Base-by-base conservation (phyloP, 768 basidiomycete species). In the Cubamyces sp. region DNA sequence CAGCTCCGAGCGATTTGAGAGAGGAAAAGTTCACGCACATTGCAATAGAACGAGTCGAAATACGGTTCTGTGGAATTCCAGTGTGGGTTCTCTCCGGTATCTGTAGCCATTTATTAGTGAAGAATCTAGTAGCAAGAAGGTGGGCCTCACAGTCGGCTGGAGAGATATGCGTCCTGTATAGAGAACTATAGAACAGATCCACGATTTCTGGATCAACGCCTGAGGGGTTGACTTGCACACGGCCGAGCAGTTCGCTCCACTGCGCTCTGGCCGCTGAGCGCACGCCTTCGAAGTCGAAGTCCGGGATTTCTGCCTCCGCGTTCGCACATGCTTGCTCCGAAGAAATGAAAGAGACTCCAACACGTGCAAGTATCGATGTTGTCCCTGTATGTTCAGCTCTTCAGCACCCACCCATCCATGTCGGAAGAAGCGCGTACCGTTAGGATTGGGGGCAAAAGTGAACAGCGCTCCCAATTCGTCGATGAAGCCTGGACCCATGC, bases 31-130 rank as follows among this genome's bases (percentile, higher is more conserved):
- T 11, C 11, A 66, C 81, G n/a, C 62, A 85, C 86, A 59, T 88
- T 87, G 73, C 87, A 88, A 63, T 88, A 87, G 53, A 87, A 78
- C 0, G 86, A 86, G 69, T 88, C 86, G 57, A 79, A 87, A 63
- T 88, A 88, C 0, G 87, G 86, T 64, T 87, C 86, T 0, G 78
- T 78, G 0, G 86, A 87, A 48, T 80, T 79, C 86, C 86, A 87
- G 49, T 77, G 78, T 0, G 85, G 83, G 60, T 87, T 87, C 69
- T 88, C 87, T 26, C 82, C 85, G 5, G 82, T 84, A 68, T 87
- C 86, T 86, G 39, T 26, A 47, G 12, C 4, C 3, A 25, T 3
- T n/a, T 12, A 28, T 9, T 12, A 49, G 11, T 28, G 1, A 12
- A 25, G 14, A 12, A 4, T 26, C 6, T 11, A 15, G 55, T 11